Percentiles rank a stretch among this genome's conserved stretches.
phyloP scores from a whole-genome alignment of 2,329 filamentous ascomycete genomes.

The Clarireedia monteithiana region DNA sequence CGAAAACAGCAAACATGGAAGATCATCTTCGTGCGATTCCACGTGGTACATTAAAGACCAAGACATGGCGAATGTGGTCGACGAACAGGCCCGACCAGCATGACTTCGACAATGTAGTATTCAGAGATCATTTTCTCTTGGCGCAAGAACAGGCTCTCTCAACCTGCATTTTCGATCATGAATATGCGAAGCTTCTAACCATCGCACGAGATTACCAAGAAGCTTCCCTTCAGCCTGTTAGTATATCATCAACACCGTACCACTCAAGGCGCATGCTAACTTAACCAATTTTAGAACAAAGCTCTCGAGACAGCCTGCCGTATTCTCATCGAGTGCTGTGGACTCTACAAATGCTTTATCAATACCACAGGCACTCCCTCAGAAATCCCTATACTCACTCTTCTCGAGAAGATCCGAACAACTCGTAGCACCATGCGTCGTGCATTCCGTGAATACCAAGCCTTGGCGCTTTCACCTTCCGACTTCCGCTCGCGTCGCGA shows the following conservation, averaged over 20 bases:
- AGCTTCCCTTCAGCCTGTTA: background rate
- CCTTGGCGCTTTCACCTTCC: conserved; percentile 12
- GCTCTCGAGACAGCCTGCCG: conserved; percentile 12
- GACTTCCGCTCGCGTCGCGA: conserved; percentile 9
- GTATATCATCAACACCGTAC: background rate
- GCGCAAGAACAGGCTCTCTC: conserved; percentile 7
- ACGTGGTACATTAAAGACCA: conserved; percentile 2
- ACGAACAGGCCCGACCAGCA: conserved; percentile 2
- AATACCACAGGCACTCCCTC: background rate
- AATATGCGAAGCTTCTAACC: conserved; percentile 1
- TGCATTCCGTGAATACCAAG: conserved; percentile 12
- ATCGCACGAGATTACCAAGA: conserved; percentile 8
- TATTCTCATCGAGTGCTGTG: conserved; percentile 10
- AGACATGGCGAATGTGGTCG: conserved; percentile 11
- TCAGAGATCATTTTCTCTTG: conserved; percentile 6
- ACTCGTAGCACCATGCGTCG: conserved; percentile 12
- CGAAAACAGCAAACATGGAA: conserved; percentile 12
- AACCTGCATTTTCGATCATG: background rate
- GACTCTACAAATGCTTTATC: conserved; percentile 14
- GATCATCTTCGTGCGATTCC: conserved; percentile 9
- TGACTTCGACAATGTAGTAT: conserved; percentile 6
- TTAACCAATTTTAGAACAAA: conserved; percentile 6
- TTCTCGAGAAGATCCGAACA: conserved; percentile 13
- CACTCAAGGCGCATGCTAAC: background rate
- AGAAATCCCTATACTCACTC: conserved; percentile 5